Evolutionary conservation across 2,329 filamentous ascomycete genomes (phyloP), one percentile per base, ranked within the genome.

Genomic region (Pseudogymnoascus sp.): DNA sequence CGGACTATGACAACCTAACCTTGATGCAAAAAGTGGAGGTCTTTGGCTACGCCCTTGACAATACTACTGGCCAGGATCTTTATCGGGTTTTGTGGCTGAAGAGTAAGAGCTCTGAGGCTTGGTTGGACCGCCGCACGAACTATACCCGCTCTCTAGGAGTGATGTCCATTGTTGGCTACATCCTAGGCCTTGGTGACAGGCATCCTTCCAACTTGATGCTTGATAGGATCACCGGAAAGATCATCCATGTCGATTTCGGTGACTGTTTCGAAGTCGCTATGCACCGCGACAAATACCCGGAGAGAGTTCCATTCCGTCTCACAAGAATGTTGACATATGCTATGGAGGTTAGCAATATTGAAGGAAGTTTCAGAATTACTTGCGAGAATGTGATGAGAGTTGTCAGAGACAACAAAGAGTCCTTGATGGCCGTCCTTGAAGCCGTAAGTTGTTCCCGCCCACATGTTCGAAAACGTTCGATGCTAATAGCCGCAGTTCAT

Each of bases 121-220:
- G 95, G 95, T 86, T 99, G 36, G 95, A 97, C 76, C 85, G 95
- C 46, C 89, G 95, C 62, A 99, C 96, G n/a, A 99, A 96, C 74
- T 99, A 99, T 78, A 99, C 95, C 16, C 89, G 95, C 64, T 97
- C 93, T 1, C 82, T 99, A 1, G 95, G 91, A 69, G 95, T 99
- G 71, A 99, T 99, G 95, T 97, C 92, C n/a, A 99, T 99, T 92
- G 95, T 97, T n/a, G 95, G 95, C 67, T 99, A 99, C 76, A 97
- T 99, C 68, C 86, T 99, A 21, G 96, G 95, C 65, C 82, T 99
- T 12, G 95, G 95, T 62, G 95, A 99, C 78, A 88, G 96, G 59
- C 95, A 99, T 77, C 96, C 96, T 38, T 97, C 92, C 65, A 99
- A 99, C 75, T 79, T 99, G 72, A 96, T 99, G 89, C 88, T 99